phyloP scores from a whole-genome alignment of 257 asterid species.

The Solanum habrochaites region DNA sequence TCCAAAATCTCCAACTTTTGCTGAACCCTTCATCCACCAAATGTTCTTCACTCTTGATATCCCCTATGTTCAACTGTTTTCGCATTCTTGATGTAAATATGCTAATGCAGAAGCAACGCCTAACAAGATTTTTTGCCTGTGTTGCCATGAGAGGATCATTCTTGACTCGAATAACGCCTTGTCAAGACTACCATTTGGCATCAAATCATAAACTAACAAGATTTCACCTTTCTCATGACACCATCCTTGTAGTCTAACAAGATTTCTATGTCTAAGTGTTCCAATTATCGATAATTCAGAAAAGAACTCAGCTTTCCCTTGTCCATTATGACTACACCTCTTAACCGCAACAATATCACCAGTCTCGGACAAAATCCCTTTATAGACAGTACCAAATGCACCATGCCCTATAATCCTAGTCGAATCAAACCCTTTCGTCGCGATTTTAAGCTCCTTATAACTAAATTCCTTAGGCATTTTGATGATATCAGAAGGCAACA shows the following conservation, averaged over 20 bases:
- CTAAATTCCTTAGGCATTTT: constrained; percentile 20
- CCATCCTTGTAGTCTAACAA: constrained; percentile 7
- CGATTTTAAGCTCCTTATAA: not conserved
- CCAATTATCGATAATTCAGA: constrained; percentile 4
- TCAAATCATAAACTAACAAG: constrained; percentile 2
- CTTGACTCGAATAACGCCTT: not conserved
- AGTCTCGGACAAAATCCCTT: not conserved
- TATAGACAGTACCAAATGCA: constrained; percentile 5
- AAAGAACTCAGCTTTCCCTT: constrained; percentile 5
- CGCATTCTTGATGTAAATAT: constrained; percentile 12
- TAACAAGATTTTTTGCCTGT: not conserved
- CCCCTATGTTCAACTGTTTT: not conserved
- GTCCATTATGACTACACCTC: not conserved
- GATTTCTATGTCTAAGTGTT: constrained; percentile 1
- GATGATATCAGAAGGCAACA: constrained; percentile 37
- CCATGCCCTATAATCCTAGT: constrained; percentile 1
- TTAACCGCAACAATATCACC: constrained; percentile 1
- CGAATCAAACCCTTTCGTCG: not conserved
- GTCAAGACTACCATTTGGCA: constrained; percentile 12
- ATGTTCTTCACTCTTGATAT: constrained; percentile 1
- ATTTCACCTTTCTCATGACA: constrained; percentile 10
- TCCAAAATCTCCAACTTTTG: not conserved
- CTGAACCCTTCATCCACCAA: constrained; percentile 5
- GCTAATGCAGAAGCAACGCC: constrained; percentile 11
- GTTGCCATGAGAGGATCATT: not conserved